phyloP scores from a whole-genome alignment of 208 protist genomes.

The Trypanosoma caninum region DNA sequence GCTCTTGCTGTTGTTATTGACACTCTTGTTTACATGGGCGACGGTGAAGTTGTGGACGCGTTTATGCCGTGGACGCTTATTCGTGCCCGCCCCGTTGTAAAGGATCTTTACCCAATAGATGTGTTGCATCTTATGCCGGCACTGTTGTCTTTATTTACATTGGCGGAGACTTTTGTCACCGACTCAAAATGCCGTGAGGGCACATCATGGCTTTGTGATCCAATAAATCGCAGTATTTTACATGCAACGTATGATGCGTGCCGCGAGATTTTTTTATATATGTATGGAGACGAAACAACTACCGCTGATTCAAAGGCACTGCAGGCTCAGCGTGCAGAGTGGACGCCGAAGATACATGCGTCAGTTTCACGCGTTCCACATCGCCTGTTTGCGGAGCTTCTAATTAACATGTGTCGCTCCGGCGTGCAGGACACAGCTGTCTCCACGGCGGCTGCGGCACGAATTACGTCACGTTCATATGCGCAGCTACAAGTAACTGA shows the following conservation, averaged over 20 bases:
- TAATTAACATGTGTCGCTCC: constrained; percentile 36
- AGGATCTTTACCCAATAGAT: constrained; percentile 72
- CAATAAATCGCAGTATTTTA: constrained; percentile 24
- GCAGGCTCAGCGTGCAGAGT: constrained; percentile 26
- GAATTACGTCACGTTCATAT: constrained; percentile 35
- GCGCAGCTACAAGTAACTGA: constrained; percentile 26
- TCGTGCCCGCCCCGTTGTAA: constrained; percentile 22
- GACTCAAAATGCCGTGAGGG: not conserved
- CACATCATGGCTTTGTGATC: constrained; percentile 2
- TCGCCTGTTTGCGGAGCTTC: constrained; percentile 44
- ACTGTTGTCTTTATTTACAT: constrained; percentile 32
- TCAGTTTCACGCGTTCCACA: constrained; percentile 52
- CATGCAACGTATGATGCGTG: constrained; percentile 72
- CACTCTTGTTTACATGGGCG: constrained; percentile 30
- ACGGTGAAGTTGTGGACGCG: constrained; percentile 10
- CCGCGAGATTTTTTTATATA: constrained; percentile 55
- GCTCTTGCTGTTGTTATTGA: constrained; percentile 47
- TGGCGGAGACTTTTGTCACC: not conserved
- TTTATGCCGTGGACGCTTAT: constrained; percentile 64
- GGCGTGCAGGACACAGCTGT: constrained; percentile 44
- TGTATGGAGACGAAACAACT: constrained; percentile 42
- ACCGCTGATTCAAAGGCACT: not conserved
- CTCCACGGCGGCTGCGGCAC: constrained; percentile 39
- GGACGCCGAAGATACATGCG: constrained; percentile 36
- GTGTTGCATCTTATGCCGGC: constrained; percentile 50